phyloP scores from a whole-genome alignment of 768 basidiomycete genomes.

The Suillus subalutaceus region DNA sequence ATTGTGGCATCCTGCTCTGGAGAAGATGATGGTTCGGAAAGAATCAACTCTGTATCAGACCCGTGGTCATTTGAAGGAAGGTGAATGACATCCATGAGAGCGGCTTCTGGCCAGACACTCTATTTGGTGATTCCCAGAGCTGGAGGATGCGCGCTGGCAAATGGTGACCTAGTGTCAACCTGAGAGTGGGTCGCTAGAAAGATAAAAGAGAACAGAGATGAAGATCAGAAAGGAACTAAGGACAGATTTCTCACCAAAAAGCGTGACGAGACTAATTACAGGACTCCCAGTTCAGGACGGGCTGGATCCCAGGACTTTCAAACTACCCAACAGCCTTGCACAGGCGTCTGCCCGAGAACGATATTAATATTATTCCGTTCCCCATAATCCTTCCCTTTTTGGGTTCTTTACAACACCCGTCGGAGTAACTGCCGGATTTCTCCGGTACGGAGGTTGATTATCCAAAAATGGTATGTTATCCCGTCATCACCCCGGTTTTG shows the following conservation, averaged over 20 bases:
- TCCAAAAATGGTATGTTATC: slow-evolving; percentile 14
- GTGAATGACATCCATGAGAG: neutral
- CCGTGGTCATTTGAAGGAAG: neutral
- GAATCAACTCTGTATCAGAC: neutral
- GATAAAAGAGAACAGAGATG: neutral
- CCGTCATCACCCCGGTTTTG: slow-evolving; percentile 11
- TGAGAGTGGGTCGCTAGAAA: neutral
- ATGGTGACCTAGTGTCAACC: neutral
- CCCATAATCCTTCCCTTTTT: slow-evolving; percentile 6
- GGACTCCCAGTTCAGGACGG: neutral
- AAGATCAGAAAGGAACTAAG: slow-evolving; percentile 3
- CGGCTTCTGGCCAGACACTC: neutral
- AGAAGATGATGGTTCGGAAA: slow-evolving; percentile 5
- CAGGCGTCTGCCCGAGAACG: slow-evolving; percentile 6
- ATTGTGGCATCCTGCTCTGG: slow-evolving; percentile 5
- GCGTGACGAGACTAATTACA: neutral
- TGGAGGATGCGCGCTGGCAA: neutral
- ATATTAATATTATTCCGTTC: slow-evolving; percentile 10
- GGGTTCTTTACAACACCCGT: slow-evolving; percentile 7
- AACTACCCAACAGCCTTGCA: slow-evolving; percentile 8
- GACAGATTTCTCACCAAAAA: neutral
- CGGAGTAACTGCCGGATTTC: neutral
- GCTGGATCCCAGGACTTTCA: slow-evolving; percentile 8
- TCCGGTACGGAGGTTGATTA: neutral
- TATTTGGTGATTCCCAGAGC: neutral